Percentiles rank a stretch among this genome's conserved stretches.
Conservation (phyloP, 768 basidiomycete genomes). For the Russula compacta region DNA sequence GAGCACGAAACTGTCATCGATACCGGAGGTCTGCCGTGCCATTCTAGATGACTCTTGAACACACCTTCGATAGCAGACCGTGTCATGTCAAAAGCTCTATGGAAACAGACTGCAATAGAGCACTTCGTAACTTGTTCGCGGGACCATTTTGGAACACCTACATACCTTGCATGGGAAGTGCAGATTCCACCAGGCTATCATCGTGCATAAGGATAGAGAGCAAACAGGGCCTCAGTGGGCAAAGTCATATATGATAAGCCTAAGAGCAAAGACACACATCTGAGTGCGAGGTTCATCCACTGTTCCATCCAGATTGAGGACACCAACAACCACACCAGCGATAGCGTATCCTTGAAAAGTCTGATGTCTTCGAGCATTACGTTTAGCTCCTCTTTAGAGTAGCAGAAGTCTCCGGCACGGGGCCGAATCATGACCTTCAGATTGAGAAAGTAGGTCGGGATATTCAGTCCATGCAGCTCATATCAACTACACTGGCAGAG, state of each 20-base stretch:
- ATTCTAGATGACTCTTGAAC: not conserved
- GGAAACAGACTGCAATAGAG: conserved; percentile 53
- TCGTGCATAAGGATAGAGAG: not conserved
- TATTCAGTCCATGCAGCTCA: not conserved
- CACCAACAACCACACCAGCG: conserved; percentile 60
- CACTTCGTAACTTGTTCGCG: not conserved
- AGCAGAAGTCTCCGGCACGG: conserved; percentile 59
- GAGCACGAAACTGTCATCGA: not conserved
- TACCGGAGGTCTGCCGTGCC: not conserved
- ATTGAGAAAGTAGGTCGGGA: not conserved
- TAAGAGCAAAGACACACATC: conserved; percentile 31
- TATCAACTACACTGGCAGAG: not conserved
- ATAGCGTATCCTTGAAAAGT: conserved; percentile 47
- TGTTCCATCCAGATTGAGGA: conserved; percentile 45
- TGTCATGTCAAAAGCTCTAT: conserved; percentile 64
- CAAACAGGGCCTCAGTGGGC: too few relatives aligned
- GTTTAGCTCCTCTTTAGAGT: conserved; percentile 52
- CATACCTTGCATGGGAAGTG: conserved; percentile 54
- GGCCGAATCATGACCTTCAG: conserved; percentile 49
- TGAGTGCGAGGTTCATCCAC: conserved; percentile 53
- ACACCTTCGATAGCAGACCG: conserved; percentile 22
- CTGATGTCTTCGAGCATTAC: conserved; percentile 71
- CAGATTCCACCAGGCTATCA: conserved; percentile 45
- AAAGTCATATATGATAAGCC: not conserved
- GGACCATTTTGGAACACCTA: not conserved